Percentiles rank a stretch among this genome's conserved stretches.
Conservation (phyloP, 192 early-diverging fungal species). For the Geosiphon pyriformis region DNA sequence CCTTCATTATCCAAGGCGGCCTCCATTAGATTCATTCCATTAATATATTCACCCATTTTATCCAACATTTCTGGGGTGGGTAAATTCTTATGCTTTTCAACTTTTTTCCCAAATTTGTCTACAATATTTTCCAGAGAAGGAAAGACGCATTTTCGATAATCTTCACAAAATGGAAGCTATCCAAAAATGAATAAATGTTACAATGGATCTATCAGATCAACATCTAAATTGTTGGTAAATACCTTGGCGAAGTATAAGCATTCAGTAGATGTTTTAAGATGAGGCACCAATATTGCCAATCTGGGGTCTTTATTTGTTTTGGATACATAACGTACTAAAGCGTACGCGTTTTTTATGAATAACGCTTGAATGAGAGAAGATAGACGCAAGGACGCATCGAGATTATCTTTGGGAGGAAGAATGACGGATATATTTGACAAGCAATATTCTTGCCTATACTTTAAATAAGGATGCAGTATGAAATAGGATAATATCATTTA, state of each 20-base stretch:
- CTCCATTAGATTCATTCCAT: conserved; percentile 53
- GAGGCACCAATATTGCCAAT: conserved; percentile 57
- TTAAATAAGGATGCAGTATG: not conserved
- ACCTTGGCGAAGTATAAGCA: conserved; percentile 44
- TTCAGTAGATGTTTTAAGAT: conserved; percentile 34
- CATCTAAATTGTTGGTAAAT: not conserved
- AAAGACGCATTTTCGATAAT: conserved; percentile 52
- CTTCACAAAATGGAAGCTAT: conserved; percentile 64
- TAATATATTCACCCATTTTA: conserved; percentile 50
- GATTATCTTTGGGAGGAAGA: conserved; percentile 40
- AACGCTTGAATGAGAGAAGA: conserved; percentile 46
- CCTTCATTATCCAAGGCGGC: conserved; percentile 39
- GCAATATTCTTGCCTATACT: conserved; percentile 54
- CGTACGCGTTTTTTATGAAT: conserved; percentile 45
- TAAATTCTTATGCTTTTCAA: conserved; percentile 39
- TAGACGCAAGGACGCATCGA: conserved; percentile 36
- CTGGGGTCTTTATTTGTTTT: conserved; percentile 48
- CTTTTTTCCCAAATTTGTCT: conserved; percentile 35
- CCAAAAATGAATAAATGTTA: not conserved
- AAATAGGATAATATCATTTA: not conserved
- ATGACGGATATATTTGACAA: conserved; percentile 50
- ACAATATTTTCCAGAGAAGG: conserved; percentile 41
- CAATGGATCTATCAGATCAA: not conserved
- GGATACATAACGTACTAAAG: conserved; percentile 58
- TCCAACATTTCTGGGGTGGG: conserved; percentile 48